These are phyloP conservation scores for Myxozyma mucilagina DNA, from an alignment of 805 yeast species.

Conservation along the genomic window DNA sequence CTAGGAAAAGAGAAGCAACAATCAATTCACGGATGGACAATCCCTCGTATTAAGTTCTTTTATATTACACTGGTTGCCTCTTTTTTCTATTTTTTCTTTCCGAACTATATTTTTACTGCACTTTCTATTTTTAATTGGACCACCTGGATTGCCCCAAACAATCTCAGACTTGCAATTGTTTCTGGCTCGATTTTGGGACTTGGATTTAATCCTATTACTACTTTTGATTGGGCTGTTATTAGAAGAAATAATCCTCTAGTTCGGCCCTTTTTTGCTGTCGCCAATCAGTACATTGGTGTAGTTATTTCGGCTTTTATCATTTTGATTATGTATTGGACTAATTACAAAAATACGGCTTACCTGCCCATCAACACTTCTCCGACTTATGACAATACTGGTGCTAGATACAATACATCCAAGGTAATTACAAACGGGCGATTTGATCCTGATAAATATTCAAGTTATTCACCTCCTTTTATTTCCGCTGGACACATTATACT, in stretches of 20 bases:
- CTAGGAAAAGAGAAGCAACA: conserved; percentile 23
- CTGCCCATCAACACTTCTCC: conserved; percentile 50
- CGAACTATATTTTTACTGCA: conserved; percentile 60
- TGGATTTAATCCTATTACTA: conserved; percentile 62
- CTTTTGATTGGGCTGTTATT: conserved; percentile 62
- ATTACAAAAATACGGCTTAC: conserved; percentile 48
- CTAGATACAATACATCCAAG: conserved; percentile 49
- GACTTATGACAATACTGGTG: conserved; percentile 37
- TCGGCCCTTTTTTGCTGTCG: conserved; percentile 49
- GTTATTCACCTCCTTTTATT: conserved; percentile 61
- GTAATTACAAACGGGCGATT: conserved; percentile 51
- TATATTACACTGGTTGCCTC: conserved; percentile 44
- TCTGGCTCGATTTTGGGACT: conserved; percentile 66
- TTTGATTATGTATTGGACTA: conserved; percentile 53
- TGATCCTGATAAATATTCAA: conserved; percentile 49
- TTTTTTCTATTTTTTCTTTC: conserved; percentile 58
- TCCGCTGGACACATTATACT: conserved; percentile 53
- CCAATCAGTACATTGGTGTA: conserved; percentile 40
- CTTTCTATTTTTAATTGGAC: conserved; percentile 60
- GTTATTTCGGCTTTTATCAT: conserved; percentile 54
- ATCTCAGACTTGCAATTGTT: conserved; percentile 59
- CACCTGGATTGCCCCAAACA: conserved; percentile 61
- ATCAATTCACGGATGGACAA: conserved; percentile 59
- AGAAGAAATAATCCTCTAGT: conserved; percentile 43
- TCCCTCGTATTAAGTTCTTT: conserved; percentile 54